Evolutionary conservation across 192 early-diverging fungal genomes (phyloP), one percentile per base, ranked within the genome.

Genomic region (Backusella psychrophila): DNA sequence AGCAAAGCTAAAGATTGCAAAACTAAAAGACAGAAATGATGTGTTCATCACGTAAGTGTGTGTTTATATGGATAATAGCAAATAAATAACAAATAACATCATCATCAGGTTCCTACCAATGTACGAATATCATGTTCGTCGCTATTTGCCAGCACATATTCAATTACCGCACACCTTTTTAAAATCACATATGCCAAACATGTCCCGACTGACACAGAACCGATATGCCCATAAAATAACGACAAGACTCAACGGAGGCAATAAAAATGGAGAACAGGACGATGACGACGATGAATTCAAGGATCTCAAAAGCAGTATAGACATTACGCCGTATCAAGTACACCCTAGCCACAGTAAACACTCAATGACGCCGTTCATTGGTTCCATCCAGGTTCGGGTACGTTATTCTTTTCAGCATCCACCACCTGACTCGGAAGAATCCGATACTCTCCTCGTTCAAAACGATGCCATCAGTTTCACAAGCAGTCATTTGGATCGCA

Each of bases 31-130:
- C 21, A 68, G 69, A 46, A 66, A 73, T 19, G 82, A 83, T 38
- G 79, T 83, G 19, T 83, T 80, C 67, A 66, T 83, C 52, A 83
- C 82, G 82, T 80, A 80, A 67, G 74, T 42, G 33, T 14, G 11
- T 34, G 9, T 41, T 6, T 70, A 66, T 23, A 31, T 31, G 6
- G 31, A 12, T 5, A 31, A 17, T 33, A 6, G 0, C 49, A 29
- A 3, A 42, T 9, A 11, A 12, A 33, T 33, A 33, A 33, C 33
- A 33, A 33, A 33, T 33, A 33, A 3, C 3, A 33, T 3, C 3
- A 33, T 33, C 44, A 34, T 15, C 56, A 83, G 82, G 0, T 80
- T 83, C 63, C 21, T 83, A 8, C 82, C 82, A 17, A 75, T 83
- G 70, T 83, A 83, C 12, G 82, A 83, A 56, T 83, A 83, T 34